Conservation (phyloP, 2,329 filamentous ascomycete species). For the Emergomyces pasteurianus region DNA sequence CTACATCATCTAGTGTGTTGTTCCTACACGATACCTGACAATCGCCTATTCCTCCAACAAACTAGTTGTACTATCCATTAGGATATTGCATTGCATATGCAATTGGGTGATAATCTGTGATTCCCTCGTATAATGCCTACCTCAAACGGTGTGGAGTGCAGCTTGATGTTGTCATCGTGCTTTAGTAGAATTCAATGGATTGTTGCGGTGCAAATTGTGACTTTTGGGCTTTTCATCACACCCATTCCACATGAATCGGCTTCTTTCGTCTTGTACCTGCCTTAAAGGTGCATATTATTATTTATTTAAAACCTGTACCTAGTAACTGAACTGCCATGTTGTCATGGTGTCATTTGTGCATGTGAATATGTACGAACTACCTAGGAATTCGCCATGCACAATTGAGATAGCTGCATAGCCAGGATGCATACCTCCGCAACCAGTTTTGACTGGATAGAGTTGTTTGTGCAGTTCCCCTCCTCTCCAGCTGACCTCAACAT, state of each 20-base stretch:
- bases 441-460: neutral
- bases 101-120: neutral
- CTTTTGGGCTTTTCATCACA: neutral
- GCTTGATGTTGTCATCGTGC: neutral
- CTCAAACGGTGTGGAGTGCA: neutral
- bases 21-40: neutral
- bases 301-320: neutral
- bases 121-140: neutral
- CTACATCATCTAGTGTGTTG: no score
- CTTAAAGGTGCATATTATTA: neutral
- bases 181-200: neutral
- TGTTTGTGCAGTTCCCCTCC: neutral
- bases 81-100: neutral
- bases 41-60: neutral
- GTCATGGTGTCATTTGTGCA: neutral
- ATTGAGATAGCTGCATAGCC: neutral
- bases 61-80: neutral
- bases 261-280: neutral
- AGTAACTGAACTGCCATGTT: neutral
- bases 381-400: neutral
- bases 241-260: neutral
- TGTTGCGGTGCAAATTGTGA: neutral
- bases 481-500: neutral
- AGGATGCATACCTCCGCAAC: neutral
- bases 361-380: neutral